phyloP scores from a whole-genome alignment of 2,329 filamentous ascomycete species.

The Aspergillus sp. region DNA sequence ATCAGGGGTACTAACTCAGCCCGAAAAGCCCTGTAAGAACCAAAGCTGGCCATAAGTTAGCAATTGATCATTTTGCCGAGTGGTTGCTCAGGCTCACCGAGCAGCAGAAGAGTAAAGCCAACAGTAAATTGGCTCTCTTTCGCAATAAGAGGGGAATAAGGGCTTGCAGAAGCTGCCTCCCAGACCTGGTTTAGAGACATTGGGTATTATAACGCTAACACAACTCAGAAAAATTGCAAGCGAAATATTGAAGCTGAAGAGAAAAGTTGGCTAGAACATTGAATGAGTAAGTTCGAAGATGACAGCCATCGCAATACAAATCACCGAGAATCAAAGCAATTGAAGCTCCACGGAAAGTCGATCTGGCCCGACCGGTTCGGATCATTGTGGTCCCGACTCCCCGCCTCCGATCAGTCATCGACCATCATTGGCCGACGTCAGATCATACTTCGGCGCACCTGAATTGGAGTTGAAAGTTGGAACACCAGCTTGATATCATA shows the following conservation, averaged over 20 bases:
- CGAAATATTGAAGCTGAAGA: not conserved
- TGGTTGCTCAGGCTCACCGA: constrained; percentile 48
- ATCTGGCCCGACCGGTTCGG: constrained; percentile 25
- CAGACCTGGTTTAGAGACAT: constrained; percentile 83
- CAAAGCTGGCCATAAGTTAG: constrained; percentile 50
- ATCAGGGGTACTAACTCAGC: constrained; percentile 63
- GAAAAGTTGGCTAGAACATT: not conserved
- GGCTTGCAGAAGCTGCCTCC: constrained; percentile 85
- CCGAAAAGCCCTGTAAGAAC: constrained; percentile 77
- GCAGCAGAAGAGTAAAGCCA: constrained; percentile 71
- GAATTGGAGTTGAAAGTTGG: not conserved
- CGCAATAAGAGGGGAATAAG: constrained; percentile 75
- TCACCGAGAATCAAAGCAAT: constrained; percentile 9
- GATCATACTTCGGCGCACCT: constrained; percentile 1
- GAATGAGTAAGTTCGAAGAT: constrained; percentile 1
- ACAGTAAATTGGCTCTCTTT: constrained; percentile 84
- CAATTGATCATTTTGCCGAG: not conserved
- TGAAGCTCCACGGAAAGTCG: constrained; percentile 10
- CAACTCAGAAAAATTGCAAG: constrained; percentile 4
- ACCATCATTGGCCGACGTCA: not conserved
- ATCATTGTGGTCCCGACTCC: constrained; percentile 22
- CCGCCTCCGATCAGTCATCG: constrained; percentile 15
- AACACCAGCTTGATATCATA: not conserved
- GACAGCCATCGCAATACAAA: not conserved
- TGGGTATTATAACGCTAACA: constrained; percentile 19